A percentile compares a stretch with the other conserved stretches of the same genome.
phyloP scores from a whole-genome alignment of 495 filamentous ascomycete species.

The Penicillium chermesinum region DNA sequence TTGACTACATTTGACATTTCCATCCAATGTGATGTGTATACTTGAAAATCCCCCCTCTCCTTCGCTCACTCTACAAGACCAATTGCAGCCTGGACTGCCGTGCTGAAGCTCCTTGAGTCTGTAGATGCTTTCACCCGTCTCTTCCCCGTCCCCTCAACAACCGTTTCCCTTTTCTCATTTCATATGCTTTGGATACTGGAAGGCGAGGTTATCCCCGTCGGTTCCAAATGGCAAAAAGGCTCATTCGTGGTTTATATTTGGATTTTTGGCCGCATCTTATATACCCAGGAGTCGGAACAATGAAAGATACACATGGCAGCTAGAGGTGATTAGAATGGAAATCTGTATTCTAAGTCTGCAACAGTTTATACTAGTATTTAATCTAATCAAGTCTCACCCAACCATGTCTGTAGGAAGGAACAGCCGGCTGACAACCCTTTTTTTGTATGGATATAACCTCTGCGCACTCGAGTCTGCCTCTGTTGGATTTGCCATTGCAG shows the following conservation, averaged over 20 bases:
- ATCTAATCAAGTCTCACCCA: too few relatives aligned
- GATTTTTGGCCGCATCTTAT: slow-evolving; percentile 27
- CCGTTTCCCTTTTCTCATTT: slow-evolving; percentile 10
- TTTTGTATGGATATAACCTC: too few relatives aligned
- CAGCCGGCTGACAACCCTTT: too few relatives aligned
- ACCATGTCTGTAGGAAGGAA: too few relatives aligned
- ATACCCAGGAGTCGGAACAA: slow-evolving; percentile 33
- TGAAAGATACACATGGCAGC: slow-evolving; percentile 17
- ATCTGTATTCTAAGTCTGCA: slow-evolving; percentile 21
- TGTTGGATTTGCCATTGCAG: too few relatives aligned
- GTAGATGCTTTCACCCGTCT: slow-evolving; percentile 14
- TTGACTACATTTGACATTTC: background rate
- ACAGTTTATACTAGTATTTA: slow-evolving; percentile 1
- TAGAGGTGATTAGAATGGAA: slow-evolving; percentile 23
- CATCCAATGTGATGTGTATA: background rate
- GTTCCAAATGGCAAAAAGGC: slow-evolving; percentile 4
- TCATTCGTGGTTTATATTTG: slow-evolving; percentile 9
- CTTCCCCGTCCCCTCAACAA: slow-evolving; percentile 3
- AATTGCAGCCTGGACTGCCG: slow-evolving; percentile 1
- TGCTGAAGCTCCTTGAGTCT: slow-evolving; percentile 2
- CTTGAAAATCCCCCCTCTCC: background rate
- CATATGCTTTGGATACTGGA: slow-evolving; percentile 19
- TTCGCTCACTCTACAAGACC: background rate
- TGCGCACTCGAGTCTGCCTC: too few relatives aligned
- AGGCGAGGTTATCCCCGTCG: slow-evolving; percentile 6